phyloP scores from a whole-genome alignment of 495 filamentous ascomycete species.

The Talaromyces wortmannii region DNA sequence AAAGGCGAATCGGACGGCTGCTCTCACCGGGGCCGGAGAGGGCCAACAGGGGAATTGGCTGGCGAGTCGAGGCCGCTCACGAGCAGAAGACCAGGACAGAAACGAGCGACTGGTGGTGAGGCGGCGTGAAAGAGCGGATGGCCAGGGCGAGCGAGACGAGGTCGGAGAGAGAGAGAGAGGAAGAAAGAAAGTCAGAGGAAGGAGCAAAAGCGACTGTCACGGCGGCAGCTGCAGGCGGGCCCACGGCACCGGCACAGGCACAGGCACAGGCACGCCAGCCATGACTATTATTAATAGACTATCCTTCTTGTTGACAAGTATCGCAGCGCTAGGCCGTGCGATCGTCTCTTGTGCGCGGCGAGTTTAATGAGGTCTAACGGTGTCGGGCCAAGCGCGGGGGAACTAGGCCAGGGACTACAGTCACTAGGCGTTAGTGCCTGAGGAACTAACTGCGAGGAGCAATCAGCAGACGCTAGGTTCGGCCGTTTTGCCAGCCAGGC shows the following conservation, averaged over 20 bases:
- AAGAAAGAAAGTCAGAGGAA: not conserved
- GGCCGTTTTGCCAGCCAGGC: too few species aligned
- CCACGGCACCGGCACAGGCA: not conserved
- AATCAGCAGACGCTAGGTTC: too few species aligned
- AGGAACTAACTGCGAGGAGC: too few species aligned
- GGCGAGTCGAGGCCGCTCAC: not conserved
- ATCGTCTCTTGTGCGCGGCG: not conserved
- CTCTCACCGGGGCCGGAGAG: not conserved
- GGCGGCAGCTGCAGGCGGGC: too few species aligned
- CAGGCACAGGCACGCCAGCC: not conserved
- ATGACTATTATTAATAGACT: too few species aligned
- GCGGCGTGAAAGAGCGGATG: slow-evolving; percentile 1
- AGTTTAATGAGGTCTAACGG: not conserved
- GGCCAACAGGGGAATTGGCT: not conserved
- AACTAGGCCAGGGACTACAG: too few species aligned
- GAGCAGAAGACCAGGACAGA: slow-evolving; percentile 3
- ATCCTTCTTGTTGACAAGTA: too few species aligned
- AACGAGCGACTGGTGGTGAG: slow-evolving; percentile 6
- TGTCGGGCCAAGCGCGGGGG: not conserved
- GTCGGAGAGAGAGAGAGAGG: not conserved
- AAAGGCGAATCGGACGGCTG: not conserved
- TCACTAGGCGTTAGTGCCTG: too few species aligned
- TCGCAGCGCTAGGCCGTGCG: not conserved
- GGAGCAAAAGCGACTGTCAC: not conserved
- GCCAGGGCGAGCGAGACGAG: slow-evolving; percentile 2